phyloP scores from a whole-genome alignment of 257 asterid genomes.

The Primulina eburnea region DNA sequence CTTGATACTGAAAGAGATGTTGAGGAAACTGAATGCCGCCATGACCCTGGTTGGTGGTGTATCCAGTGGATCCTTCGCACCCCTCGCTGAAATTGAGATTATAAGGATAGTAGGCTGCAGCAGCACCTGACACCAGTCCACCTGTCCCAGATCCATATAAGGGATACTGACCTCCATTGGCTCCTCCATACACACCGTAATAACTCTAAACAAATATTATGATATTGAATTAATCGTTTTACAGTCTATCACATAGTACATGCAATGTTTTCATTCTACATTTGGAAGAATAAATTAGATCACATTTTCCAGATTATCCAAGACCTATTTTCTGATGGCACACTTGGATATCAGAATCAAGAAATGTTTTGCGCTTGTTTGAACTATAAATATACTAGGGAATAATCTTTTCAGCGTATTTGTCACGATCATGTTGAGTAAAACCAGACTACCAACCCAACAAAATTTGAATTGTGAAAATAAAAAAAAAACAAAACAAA shows the following conservation, averaged over 20 bases:
- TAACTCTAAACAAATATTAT: background rate
- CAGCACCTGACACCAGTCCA: conserved; percentile 52
- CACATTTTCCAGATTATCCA: background rate
- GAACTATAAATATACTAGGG: background rate
- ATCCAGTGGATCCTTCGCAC: conserved; percentile 46
- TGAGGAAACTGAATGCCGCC: conserved; percentile 75
- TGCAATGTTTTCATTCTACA: background rate
- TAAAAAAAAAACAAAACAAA: too few species aligned
- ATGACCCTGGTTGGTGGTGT: conserved; percentile 48
- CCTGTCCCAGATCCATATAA: conserved; percentile 61
- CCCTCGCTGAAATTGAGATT: conserved; percentile 63
- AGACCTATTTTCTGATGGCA: background rate
- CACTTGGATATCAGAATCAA: background rate
- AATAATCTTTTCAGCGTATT: too few species aligned
- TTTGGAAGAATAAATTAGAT: background rate
- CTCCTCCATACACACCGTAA: conserved; percentile 75
- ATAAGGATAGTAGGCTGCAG: conserved; percentile 68
- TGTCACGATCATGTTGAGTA: background rate
- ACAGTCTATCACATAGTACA: background rate
- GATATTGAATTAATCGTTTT: background rate
- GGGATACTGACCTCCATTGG: conserved; percentile 50
- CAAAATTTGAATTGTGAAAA: too few species aligned
- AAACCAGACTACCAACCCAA: background rate
- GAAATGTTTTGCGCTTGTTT: background rate
- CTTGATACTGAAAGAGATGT: conserved; percentile 71